phyloP scores from a whole-genome alignment of 2,329 filamentous ascomycete species.

The Colletotrichum spaethianum region DNA sequence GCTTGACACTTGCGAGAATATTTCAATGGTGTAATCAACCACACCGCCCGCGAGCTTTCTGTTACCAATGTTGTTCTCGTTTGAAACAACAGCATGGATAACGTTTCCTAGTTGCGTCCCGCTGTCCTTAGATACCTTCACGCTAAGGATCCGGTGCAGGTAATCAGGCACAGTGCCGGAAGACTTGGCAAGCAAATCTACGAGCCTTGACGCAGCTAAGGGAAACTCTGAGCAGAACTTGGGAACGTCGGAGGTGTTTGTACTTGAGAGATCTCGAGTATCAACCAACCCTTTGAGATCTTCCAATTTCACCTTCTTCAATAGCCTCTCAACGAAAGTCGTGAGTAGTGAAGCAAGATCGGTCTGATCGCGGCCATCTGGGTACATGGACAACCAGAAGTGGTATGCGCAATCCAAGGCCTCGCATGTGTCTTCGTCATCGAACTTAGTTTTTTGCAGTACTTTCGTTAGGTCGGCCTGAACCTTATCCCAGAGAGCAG shows the following conservation, averaged over 20 bases:
- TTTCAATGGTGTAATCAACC: slow-evolving; percentile 50
- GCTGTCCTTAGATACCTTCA: slow-evolving; percentile 12
- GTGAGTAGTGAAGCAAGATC: slow-evolving; percentile 52
- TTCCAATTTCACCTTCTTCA: slow-evolving; percentile 32
- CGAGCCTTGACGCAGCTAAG: slow-evolving; percentile 32
- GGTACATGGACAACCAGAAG: slow-evolving; percentile 56
- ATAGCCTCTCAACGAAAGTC: slow-evolving; percentile 51
- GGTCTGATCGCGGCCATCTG: slow-evolving; percentile 49
- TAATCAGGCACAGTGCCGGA: slow-evolving; percentile 31
- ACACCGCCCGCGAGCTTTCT: slow-evolving; percentile 50
- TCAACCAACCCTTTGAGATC: slow-evolving; percentile 13
- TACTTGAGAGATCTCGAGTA: neutral
- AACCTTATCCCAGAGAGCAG: slow-evolving; percentile 51
- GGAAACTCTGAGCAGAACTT: slow-evolving; percentile 35
- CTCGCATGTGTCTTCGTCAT: slow-evolving; percentile 55
- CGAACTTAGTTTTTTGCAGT: slow-evolving; percentile 50
- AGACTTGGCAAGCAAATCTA: slow-evolving; percentile 28
- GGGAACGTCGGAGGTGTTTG: slow-evolving; percentile 11
- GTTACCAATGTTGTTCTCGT: slow-evolving; percentile 56
- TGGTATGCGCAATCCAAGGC: slow-evolving; percentile 57
- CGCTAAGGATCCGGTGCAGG: slow-evolving; percentile 14
- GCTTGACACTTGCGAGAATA: slow-evolving; percentile 44
- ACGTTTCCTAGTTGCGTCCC: slow-evolving; percentile 42
- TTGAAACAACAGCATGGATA: slow-evolving; percentile 52
- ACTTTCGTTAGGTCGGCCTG: slow-evolving; percentile 52